Evolutionary conservation across 768 basidiomycete species (phyloP).

Genomic region (Pleurotus platypus): DNA sequence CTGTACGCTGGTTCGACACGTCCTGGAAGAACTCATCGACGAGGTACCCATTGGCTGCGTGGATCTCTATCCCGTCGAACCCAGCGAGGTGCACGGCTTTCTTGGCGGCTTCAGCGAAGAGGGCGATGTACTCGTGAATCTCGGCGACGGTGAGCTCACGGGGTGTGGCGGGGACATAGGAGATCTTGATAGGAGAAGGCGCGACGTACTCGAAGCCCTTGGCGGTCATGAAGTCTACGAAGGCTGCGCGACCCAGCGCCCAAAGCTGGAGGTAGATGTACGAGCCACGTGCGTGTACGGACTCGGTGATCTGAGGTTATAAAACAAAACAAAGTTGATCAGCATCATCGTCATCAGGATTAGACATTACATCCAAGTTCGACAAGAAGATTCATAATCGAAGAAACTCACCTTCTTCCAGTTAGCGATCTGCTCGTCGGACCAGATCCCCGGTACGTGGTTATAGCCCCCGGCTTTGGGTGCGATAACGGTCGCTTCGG

Average conservation of each 20-base stretch:
- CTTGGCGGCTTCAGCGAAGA: slow-evolving; percentile 50
- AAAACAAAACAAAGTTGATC: background rate
- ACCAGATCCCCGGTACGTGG: slow-evolving; percentile 33
- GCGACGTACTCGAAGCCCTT: slow-evolving; percentile 24
- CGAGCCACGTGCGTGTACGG: slow-evolving; percentile 29
- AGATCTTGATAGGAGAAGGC: slow-evolving; percentile 18
- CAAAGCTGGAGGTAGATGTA: slow-evolving; percentile 44
- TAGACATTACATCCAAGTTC: too few species aligned
- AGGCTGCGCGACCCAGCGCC: slow-evolving; percentile 32
- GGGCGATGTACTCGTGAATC: slow-evolving; percentile 44
- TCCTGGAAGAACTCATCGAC: slow-evolving; percentile 64
- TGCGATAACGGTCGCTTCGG: slow-evolving; percentile 31
- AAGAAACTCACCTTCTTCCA: slow-evolving; percentile 33
- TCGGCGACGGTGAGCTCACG: slow-evolving; percentile 42
- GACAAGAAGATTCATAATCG: too few species aligned
- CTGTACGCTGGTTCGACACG: slow-evolving; percentile 48
- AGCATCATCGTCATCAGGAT: background rate
- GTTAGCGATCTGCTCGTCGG: slow-evolving; percentile 32
- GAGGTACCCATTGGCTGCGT: slow-evolving; percentile 43
- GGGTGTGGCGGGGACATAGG: slow-evolving; percentile 21
- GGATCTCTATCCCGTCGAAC: slow-evolving; percentile 62
- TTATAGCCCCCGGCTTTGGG: slow-evolving; percentile 22
- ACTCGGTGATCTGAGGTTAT: background rate
- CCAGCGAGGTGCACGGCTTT: slow-evolving; percentile 54
- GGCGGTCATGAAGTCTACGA: slow-evolving; percentile 18